Evolutionary conservation across 345 rosid species (phyloP).

Genomic region (Ceriops tagal): DNA sequence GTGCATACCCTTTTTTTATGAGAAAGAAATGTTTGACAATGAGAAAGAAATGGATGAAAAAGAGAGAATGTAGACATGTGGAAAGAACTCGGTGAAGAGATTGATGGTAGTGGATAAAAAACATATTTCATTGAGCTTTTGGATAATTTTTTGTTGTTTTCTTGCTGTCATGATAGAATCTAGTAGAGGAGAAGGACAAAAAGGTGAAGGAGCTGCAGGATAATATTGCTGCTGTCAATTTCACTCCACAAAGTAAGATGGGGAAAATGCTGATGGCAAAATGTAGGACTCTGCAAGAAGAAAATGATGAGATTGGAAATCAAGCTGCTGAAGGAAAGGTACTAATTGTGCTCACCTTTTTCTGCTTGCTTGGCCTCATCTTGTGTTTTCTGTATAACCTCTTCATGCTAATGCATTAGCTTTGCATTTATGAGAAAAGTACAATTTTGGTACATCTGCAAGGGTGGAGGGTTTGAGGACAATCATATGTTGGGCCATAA

Average conservation of each 20-base stretch:
- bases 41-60: too few relatives aligned
- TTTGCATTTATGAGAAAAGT: background rate
- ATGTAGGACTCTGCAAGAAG: constrained; percentile 89
- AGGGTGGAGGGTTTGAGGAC: background rate
- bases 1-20: too few relatives aligned
- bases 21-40: too few relatives aligned
- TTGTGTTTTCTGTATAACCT: background rate
- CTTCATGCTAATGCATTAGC: background rate
- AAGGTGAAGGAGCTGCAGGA: constrained; percentile 94
- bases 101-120: too few relatives aligned
- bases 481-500: background rate
- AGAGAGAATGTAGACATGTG: too few relatives aligned
- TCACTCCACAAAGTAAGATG: constrained; percentile 86
- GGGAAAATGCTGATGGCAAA: constrained; percentile 96
- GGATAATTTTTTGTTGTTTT: background rate
- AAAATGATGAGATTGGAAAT: constrained; percentile 93
- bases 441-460: background rate
- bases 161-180: constrained; percentile 44
- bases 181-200: constrained; percentile 95
- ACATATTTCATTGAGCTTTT: background rate
- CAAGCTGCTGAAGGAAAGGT: constrained; percentile 99
- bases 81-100: too few relatives aligned
- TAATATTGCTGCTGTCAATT: constrained; percentile 76
- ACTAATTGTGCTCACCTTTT: constrained; percentile 2
- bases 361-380: constrained; percentile 3